Evolutionary conservation across 306 rosid species (phyloP), one percentile per base, ranked within the genome.

Genomic region (Ochetophila trinervis): DNA sequence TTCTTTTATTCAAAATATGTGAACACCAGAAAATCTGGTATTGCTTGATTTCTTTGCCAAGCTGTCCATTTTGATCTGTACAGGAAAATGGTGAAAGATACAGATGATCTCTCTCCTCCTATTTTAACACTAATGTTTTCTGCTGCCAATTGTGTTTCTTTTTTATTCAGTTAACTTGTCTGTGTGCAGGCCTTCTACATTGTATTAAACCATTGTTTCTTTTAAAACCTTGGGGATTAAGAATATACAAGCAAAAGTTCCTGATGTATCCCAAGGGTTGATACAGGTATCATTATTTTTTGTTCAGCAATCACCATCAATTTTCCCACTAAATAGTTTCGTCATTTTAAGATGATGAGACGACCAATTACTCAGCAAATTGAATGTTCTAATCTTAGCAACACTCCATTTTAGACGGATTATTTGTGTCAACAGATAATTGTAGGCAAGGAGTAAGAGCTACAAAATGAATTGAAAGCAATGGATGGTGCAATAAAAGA

Each of bases 51-150:
- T 59, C 36, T 49, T 58, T 59, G 10, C 53, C 35, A 49, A 58
- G 51, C 19, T 69, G 59, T 22, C 21, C 34, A 30, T 32, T 58
- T 68, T 45, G 56, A 35, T 70, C 45, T 40, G 45, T 40, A 40
- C 12, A 40, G 45, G 45, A 8, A 40, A 37, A 40, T 8, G 45
- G 45, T 40, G 45, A 40, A 1, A 40, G 1, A 12, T 8, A 12
- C 45, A 6, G 45, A 40, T 12, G 12, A 8, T 40, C 14, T 40
- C 12, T 58, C 3, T 11, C 23, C 14, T 16, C 62, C 17, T 15
- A 18, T n/a, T 58, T 32, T 58, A 23, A 8, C 11, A 58, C 44
- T 30, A 6, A 5, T 16, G 17, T 6, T 58, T 30, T 58, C 12
- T 15, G 9, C 7, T 17, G 47, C 16, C 62, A 17, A 3, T 32